phyloP scores from a whole-genome alignment of 768 basidiomycete genomes.

The Leccinum subtestaceum region DNA sequence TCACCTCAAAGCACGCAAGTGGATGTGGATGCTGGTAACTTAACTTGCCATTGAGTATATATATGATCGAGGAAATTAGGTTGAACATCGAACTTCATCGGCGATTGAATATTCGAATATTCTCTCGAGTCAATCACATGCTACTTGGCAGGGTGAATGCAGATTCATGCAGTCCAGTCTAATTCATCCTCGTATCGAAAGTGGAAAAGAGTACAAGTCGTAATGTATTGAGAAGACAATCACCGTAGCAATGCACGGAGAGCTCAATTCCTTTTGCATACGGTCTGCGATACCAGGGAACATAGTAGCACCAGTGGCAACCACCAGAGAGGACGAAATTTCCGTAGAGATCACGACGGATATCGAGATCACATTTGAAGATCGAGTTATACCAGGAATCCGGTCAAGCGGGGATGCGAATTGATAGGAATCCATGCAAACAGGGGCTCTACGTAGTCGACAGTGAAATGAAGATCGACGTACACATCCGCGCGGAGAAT shows the following conservation, averaged over 20 bases:
- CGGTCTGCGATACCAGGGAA: conserved; percentile 95
- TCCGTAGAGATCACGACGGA: conserved; percentile 35
- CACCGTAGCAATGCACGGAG: conserved; percentile 30
- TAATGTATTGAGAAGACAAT: conserved; percentile 7
- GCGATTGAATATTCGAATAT: not conserved
- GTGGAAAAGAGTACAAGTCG: conserved; percentile 4
- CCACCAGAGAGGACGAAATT: conserved; percentile 58
- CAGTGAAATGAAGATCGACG: too few relatives aligned
- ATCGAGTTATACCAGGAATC: conserved; percentile 50
- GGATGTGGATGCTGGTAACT: too few relatives aligned
- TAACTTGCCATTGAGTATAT: too few relatives aligned
- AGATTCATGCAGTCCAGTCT: not conserved
- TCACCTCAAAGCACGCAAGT: too few relatives aligned
- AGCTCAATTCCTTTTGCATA: conserved; percentile 91
- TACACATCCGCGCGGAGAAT: too few relatives aligned
- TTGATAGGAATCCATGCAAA: not conserved
- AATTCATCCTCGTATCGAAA: conserved; percentile 1
- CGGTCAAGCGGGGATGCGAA: not conserved
- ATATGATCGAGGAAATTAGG: not conserved
- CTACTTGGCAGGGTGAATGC: not conserved
- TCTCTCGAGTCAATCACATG: not conserved
- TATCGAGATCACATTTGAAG: conserved; percentile 69
- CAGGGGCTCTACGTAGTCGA: too few relatives aligned
- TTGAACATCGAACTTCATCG: too few relatives aligned
- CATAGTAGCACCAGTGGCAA: conserved; percentile 68